A percentile compares a stretch with the other conserved stretches of the same genome.
Conservation (phyloP, 805 yeast species). For the Blastobotrys robertii region DNA sequence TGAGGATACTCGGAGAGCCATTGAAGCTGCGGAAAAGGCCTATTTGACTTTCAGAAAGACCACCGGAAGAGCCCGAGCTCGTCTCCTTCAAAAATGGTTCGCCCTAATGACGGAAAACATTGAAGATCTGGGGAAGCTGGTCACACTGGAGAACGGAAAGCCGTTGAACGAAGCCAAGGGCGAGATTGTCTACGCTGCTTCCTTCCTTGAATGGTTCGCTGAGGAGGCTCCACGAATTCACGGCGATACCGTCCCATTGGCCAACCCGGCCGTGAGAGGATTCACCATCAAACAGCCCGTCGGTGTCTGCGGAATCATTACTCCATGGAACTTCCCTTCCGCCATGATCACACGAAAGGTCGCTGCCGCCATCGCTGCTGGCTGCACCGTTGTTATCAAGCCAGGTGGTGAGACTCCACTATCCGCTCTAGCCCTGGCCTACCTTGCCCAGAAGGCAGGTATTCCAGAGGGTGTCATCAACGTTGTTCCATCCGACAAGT, state of each 20-base stretch:
- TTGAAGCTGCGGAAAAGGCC: conserved; percentile 44
- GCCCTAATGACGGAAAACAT: conserved; percentile 45
- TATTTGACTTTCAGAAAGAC: conserved; percentile 44
- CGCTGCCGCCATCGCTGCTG: conserved; percentile 72
- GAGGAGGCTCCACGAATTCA: conserved; percentile 40
- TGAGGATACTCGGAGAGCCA: conserved; percentile 44
- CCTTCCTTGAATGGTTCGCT: conserved; percentile 83
- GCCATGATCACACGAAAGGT: conserved; percentile 68
- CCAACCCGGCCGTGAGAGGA: conserved; percentile 37
- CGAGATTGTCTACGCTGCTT: conserved; percentile 57
- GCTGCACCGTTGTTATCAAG: conserved; percentile 65
- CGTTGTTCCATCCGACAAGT: conserved; percentile 38
- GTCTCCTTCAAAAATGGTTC: conserved; percentile 43
- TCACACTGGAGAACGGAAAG: conserved; percentile 68
- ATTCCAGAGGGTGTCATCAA: conserved; percentile 63
- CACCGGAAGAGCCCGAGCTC: conserved; percentile 47
- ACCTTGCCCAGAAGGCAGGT: conserved; percentile 55
- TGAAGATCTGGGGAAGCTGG: conserved; percentile 53
- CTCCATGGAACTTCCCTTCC: conserved; percentile 79
- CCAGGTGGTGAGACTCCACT: conserved; percentile 74
- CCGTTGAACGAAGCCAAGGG: conserved; percentile 58
- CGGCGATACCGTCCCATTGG: conserved; percentile 51
- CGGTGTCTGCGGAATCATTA: conserved; percentile 67
- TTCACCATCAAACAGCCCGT: conserved; percentile 60
- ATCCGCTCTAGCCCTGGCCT: conserved; percentile 57